Evolutionary conservation across 2,329 filamentous ascomycete species (phyloP).

Genomic region (Rugonectria rugulosa): DNA sequence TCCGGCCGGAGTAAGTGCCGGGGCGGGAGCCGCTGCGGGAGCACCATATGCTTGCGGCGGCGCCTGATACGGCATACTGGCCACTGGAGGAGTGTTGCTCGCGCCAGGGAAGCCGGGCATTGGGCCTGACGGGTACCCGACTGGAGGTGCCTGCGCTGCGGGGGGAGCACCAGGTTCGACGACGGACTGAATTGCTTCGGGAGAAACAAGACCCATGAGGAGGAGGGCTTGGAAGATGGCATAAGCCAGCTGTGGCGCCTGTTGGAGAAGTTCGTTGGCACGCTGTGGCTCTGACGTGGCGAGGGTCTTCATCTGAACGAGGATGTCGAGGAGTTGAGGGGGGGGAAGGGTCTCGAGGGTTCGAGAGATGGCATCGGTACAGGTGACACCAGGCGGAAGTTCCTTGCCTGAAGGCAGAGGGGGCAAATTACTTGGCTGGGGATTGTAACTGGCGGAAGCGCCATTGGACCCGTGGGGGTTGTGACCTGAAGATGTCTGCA

Average conservation of each 20-base stretch:
- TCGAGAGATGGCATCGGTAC: conserved; percentile 89
- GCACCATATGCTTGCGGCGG: conserved; percentile 50
- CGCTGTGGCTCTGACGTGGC: conserved; percentile 82
- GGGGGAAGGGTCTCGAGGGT: conserved; percentile 88
- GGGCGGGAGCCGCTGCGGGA: conserved; percentile 41
- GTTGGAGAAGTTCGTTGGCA: conserved; percentile 84
- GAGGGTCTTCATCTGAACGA: conserved; percentile 92
- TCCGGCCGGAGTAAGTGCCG: conserved; percentile 44
- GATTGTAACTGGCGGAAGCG: conserved; percentile 42
- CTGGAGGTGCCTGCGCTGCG: conserved; percentile 39
- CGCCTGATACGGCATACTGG: conserved; percentile 54
- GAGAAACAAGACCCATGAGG: conserved; percentile 90
- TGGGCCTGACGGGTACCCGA: conserved; percentile 46
- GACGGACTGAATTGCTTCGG: conserved; percentile 80
- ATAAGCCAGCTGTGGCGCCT: conserved; percentile 91
- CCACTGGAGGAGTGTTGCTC: conserved; percentile 58
- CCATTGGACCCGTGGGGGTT: conserved; percentile 45
- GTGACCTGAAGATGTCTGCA: conserved; percentile 31
- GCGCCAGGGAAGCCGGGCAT: conserved; percentile 48
- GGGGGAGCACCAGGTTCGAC: conserved; percentile 67
- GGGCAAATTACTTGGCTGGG: conserved; percentile 66
- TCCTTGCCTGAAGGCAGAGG: conserved; percentile 86
- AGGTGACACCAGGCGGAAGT: conserved; percentile 81
- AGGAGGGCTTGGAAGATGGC: conserved; percentile 95
- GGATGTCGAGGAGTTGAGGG: conserved; percentile 88